phyloP scores from a whole-genome alignment of 306 rosid species.

The Vigna mungo region DNA sequence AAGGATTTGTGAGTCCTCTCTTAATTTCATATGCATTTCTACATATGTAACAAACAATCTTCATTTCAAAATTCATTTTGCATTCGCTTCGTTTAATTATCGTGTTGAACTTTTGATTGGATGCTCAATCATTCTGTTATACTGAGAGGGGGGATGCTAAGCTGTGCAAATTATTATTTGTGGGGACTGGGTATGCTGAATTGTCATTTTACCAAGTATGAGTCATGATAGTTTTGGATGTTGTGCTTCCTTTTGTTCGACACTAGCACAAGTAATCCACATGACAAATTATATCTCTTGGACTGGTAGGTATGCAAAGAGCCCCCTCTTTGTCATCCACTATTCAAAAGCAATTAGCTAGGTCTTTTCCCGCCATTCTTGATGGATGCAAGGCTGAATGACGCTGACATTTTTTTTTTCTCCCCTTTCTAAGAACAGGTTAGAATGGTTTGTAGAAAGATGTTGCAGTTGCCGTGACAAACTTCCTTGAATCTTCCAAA shows the following conservation, averaged over 20 bases:
- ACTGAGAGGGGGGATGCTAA: not conserved
- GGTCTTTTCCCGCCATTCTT: not conserved
- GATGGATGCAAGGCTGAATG: not conserved
- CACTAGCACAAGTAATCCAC: not conserved
- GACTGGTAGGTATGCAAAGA: slow-evolving; percentile 56
- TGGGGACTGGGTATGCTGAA: too few species aligned
- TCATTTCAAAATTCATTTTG: not conserved
- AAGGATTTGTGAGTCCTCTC: slow-evolving; percentile 65
- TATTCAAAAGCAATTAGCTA: slow-evolving; percentile 46
- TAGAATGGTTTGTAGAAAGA: slow-evolving; percentile 67
- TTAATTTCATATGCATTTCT: not conserved
- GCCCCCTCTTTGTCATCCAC: slow-evolving; percentile 35
- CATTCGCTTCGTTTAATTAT: not conserved
- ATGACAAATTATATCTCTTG: not conserved
- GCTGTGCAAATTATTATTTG: too few species aligned
- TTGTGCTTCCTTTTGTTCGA: slow-evolving; percentile 13
- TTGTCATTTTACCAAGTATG: too few species aligned
- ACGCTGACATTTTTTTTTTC: slow-evolving; percentile 5
- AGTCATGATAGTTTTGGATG: slow-evolving; percentile 20
- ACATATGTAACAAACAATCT: not conserved
- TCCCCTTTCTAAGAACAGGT: slow-evolving; percentile 51
- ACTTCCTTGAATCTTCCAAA: slow-evolving; percentile 39
- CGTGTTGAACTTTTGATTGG: slow-evolving; percentile 5
- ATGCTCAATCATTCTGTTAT: not conserved
- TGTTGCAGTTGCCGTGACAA: slow-evolving; percentile 64